Evolutionary conservation across 306 rosid species (phyloP), one percentile per base, ranked within the genome.

Genomic region (Lagenaria siceraria): DNA sequence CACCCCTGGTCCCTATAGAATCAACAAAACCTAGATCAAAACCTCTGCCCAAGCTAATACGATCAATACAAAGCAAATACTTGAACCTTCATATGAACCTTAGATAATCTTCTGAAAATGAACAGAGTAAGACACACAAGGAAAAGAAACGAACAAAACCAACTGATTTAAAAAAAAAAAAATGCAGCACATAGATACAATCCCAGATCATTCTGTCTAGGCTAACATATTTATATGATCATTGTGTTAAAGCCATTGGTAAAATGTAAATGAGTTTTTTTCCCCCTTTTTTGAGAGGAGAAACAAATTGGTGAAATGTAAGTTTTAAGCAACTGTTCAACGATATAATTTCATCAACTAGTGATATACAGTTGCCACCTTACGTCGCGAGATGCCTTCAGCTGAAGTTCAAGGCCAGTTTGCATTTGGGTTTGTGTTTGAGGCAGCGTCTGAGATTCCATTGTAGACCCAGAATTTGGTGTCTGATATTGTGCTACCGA

Each of bases 311-410:
- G 4, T 46, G 52, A 46, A 46, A 46, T 12, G 17, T 46, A 46
- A 46, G 52, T 46, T 46, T n/a, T n/a, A 42, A n/a, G 74, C 33
- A 68, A 46, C 38, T 3, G 58, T 24, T 70, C 3, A 1, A 46
- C 43, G 58, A 24, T 19, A 66, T 66, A 36, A 43, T 25, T 70
- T 70, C 76, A 89, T 80, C 54, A 86, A 90, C 88, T 85, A 88
- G 90, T 79, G 81, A 92, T 87, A 89, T 89, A 93, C 19, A 85
- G 91, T 90, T 87, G 93, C 94, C 93, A 91, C 97, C 97, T 91
- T 89, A 91, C 94, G 90, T 91, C 97, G 88, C 97, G 92, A 82
- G 97, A 93, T 80, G 98, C 98, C 91, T 91, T 93, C 91, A 93
- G 80, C 83, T 93, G 98, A 86, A 95, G 98, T 78, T 89, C 97